Evolutionary conservation across 345 rosid species (phyloP).

Genomic region (Pelargonium nanum): DNA sequence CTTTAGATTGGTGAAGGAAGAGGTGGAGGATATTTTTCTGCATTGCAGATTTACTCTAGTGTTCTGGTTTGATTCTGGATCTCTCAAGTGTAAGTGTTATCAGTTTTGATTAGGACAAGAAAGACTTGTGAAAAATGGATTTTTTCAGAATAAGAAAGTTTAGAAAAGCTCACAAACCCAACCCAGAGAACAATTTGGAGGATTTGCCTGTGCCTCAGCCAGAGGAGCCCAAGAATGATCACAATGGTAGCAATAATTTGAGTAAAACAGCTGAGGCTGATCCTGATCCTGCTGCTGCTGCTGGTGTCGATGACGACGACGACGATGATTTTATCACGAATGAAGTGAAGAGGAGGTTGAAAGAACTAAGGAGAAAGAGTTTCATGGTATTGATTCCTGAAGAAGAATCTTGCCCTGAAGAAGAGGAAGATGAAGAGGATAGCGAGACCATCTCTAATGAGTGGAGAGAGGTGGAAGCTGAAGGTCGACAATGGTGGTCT

Average conservation of each 20-base stretch:
- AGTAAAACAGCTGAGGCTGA: constrained; percentile 25
- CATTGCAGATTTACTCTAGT: not conserved
- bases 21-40: not conserved
- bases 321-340: constrained; percentile 91
- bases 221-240: constrained; percentile 35
- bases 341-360: constrained; percentile 86
- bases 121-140: constrained; percentile 38
- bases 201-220: constrained; percentile 30
- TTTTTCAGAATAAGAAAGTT: constrained; percentile 63
- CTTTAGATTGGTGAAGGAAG: not conserved
- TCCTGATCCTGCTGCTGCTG: constrained; percentile 39
- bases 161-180: constrained; percentile 42
- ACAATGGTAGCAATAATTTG: constrained; percentile 21
- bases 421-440: constrained; percentile 42
- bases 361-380: constrained; percentile 81
- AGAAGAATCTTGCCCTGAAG: constrained; percentile 61
- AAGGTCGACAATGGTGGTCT: constrained; percentile 92
- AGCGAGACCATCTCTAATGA: constrained; percentile 53
- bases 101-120: constrained; percentile 5
- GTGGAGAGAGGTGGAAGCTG: constrained; percentile 90
- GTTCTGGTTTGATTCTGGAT: not conserved
- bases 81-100: not conserved
- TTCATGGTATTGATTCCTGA: constrained; percentile 94
- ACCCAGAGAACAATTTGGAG: constrained; percentile 37
- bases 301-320: constrained; percentile 72